A percentile compares a stretch with the other conserved stretches of the same genome.
Evolutionary conservation across 1,284 basidiomycete genomes (phyloP).

Genomic region (Ceratobasidium sp.): DNA sequence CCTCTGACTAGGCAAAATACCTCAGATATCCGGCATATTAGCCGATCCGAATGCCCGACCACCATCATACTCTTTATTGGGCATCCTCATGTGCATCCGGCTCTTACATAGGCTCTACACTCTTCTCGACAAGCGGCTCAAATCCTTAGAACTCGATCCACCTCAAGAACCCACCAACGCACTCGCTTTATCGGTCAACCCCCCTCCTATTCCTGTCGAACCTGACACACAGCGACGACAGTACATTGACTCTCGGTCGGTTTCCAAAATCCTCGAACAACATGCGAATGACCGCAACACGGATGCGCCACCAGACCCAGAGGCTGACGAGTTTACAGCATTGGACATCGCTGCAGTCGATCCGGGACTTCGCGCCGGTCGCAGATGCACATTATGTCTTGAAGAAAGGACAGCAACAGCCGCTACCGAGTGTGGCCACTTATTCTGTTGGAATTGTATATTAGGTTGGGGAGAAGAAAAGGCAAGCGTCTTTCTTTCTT

Average conservation of each 20-base stretch:
- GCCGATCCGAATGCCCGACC: slow-evolving; percentile 75
- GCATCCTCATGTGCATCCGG: slow-evolving; percentile 76
- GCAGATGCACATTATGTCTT: slow-evolving; percentile 87
- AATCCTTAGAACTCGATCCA: slow-evolving; percentile 16
- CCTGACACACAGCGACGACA: slow-evolving; percentile 31
- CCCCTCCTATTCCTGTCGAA: slow-evolving; percentile 19
- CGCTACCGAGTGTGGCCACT: slow-evolving; percentile 92
- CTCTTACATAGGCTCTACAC: slow-evolving; percentile 69
- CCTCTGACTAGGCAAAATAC: background rate
- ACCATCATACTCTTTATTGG: slow-evolving; percentile 87
- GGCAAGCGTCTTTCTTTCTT: slow-evolving; percentile 53
- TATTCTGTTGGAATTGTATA: slow-evolving; percentile 95
- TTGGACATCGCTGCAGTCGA: slow-evolving; percentile 48
- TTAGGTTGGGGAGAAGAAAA: slow-evolving; percentile 90
- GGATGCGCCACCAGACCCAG: slow-evolving; percentile 31
- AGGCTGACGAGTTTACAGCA: slow-evolving; percentile 16
- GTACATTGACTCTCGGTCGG: slow-evolving; percentile 43
- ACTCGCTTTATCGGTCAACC: slow-evolving; percentile 32
- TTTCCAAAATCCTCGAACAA: slow-evolving; percentile 29
- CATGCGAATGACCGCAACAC: slow-evolving; percentile 28
- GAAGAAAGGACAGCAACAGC: slow-evolving; percentile 83
- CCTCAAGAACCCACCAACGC: slow-evolving; percentile 32
- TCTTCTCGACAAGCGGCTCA: slow-evolving; percentile 36
- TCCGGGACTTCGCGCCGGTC: slow-evolving; percentile 62
- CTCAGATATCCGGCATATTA: slow-evolving; percentile 76